These are phyloP conservation scores for Solanum sejunctum DNA, from an alignment of 257 asterid genomes.

Conservation along the genomic window DNA sequence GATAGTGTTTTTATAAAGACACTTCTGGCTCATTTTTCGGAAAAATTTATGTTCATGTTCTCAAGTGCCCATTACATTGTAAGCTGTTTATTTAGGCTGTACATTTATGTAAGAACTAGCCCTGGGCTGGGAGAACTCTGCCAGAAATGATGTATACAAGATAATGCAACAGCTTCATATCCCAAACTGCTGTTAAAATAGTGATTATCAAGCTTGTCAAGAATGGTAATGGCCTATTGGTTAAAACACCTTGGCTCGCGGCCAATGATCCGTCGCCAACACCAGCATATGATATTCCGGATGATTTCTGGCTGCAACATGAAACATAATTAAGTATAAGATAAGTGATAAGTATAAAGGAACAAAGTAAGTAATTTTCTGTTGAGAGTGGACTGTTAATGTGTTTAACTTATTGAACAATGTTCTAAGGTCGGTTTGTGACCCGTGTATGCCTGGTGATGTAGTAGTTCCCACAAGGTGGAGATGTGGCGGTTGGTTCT, in stretches of 20 bases:
- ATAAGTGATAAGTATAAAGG: not conserved
- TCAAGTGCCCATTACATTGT: not conserved
- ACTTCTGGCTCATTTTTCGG: too few species aligned
- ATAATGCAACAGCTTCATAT: constrained; percentile 4
- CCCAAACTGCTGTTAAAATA: not conserved
- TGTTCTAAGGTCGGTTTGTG: not conserved
- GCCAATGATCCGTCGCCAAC: constrained; percentile 13
- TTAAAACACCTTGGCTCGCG: constrained; percentile 10
- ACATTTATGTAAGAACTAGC: too few species aligned
- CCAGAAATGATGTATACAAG: not conserved
- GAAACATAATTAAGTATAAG: not conserved
- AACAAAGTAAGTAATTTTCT: not conserved
- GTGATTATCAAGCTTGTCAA: constrained; percentile 2
- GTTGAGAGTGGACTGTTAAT: not conserved
- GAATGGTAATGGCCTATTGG: not conserved
- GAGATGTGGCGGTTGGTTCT: not conserved
- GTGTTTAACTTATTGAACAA: not conserved
- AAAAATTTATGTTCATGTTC: not conserved
- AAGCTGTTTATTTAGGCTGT: too few species aligned
- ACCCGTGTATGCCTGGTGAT: not conserved
- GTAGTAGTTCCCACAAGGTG: not conserved
- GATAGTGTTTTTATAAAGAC: not conserved
- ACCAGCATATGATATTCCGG: constrained; percentile 20
- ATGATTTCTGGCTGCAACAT: constrained; percentile 41
- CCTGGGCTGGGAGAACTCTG: not conserved